These are phyloP conservation scores for Eutypa lata DNA, from an alignment of 2,329 filamentous ascomycete species.

Conservation along the genomic window DNA sequence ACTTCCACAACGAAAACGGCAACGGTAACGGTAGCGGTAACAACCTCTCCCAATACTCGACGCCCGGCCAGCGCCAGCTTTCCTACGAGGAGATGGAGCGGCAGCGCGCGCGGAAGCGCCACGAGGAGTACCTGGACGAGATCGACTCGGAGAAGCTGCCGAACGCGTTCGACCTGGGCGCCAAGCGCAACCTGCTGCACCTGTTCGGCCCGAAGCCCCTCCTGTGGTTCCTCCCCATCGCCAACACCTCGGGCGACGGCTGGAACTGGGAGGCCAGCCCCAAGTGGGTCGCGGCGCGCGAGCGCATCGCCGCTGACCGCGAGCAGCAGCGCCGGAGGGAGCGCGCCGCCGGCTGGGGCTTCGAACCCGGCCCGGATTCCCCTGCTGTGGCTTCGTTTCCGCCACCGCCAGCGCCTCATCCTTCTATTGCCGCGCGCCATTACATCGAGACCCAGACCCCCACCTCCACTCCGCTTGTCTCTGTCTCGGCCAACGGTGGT, in stretches of 20 bases:
- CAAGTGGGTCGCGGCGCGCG: conserved; percentile 71
- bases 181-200: conserved; percentile 73
- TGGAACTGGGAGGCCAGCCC: conserved; percentile 90
- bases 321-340: conserved; percentile 62
- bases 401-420: conserved; percentile 11
- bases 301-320: conserved; percentile 56
- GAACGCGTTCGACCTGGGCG: conserved; percentile 89
- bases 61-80: conserved; percentile 30
- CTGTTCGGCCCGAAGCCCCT: conserved; percentile 73
- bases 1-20: no score
- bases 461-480: no score
- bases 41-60: conserved; percentile 7
- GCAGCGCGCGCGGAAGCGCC: conserved; percentile 50
- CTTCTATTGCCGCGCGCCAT: conserved; percentile 30
- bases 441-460: conserved; percentile 23
- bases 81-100: conserved; percentile 56
- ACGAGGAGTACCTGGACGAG: conserved; percentile 80
- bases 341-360: conserved; percentile 65
- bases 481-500: no score
- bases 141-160: conserved; percentile 84
- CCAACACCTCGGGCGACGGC: conserved; percentile 85
- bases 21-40: no score
- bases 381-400: conserved; percentile 14
- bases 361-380: conserved; percentile 28
- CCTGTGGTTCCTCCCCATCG: conserved; percentile 77